Conservation (phyloP, 495 filamentous ascomycete genomes). For the Penicillium pulvis region DNA sequence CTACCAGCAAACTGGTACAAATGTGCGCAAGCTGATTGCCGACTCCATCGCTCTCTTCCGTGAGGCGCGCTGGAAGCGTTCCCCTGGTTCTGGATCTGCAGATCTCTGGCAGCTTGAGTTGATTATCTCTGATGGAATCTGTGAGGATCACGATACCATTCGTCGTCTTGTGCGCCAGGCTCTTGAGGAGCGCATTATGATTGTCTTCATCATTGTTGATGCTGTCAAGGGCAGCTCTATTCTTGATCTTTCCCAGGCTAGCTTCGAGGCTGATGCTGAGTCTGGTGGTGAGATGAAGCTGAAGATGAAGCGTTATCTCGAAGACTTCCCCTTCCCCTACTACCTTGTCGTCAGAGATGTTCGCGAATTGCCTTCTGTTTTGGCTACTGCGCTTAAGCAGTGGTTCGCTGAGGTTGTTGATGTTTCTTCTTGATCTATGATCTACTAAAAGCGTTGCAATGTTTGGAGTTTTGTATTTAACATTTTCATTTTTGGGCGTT, state of each 20-base stretch:
- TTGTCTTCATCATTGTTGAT: constrained; percentile 96
- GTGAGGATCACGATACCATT: constrained; percentile 84
- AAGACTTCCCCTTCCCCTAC: constrained; percentile 94
- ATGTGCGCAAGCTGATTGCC: constrained; percentile 76
- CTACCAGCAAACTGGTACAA: constrained; percentile 81
- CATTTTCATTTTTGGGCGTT: constrained; percentile 9
- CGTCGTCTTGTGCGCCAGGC: constrained; percentile 80
- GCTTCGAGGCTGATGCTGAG: constrained; percentile 64
- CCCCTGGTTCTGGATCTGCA: constrained; percentile 54
- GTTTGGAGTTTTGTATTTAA: constrained; percentile 8
- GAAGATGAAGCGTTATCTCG: constrained; percentile 84
- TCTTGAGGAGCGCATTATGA: constrained; percentile 92
- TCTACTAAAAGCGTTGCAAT: constrained; percentile 1
- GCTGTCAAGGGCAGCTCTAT: constrained; percentile 69
- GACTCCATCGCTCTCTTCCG: constrained; percentile 80
- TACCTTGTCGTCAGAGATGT: constrained; percentile 93
- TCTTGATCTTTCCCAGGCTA: constrained; percentile 77
- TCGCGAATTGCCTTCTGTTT: constrained; percentile 81
- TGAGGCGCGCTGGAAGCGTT: constrained; percentile 63
- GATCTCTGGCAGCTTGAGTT: constrained; percentile 97
- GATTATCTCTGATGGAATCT: constrained; percentile 91
- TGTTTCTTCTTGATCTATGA: constrained; percentile 42
- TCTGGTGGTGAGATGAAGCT: constrained; percentile 63
- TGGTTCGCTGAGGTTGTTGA: constrained; percentile 95
- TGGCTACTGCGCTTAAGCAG: constrained; percentile 86